Evolutionary conservation across 2,329 filamentous ascomycete genomes (phyloP), one percentile per base, ranked within the genome.

Genomic region (Talaromyces amestolkiae): DNA sequence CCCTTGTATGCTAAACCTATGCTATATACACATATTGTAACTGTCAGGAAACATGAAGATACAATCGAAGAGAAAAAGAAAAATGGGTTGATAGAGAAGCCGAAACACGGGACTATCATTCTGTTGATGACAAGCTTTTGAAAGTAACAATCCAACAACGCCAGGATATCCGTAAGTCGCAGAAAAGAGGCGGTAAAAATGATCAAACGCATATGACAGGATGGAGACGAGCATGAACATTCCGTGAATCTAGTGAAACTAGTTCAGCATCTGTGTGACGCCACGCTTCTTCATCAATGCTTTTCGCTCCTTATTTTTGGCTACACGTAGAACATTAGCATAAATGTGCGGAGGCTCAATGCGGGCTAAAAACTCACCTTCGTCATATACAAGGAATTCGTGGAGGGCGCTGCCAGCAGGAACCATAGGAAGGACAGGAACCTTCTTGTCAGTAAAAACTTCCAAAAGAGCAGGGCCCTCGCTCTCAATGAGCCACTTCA

Each of bases 371-470:
- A 5, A 75, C 87, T 78, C 84, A 90, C 87, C 86, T 82, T 88
- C 85, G 77, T 96, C 92, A 79, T 92, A 97, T 19, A 93, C 86
- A 75, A 98, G 84, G 81, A 98, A 97, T 79, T 98, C 95, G 76
- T 98, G 92, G 73, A 99, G 84, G 66, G 85, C 94, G 68, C 86
- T 89, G 43, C 95, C 95, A 45, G 87, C 89, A 3, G 94, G 94
- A 56, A 99, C 95, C 95, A 98, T 98, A 43, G 95, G 95, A 74
- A 98, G 82, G n/a, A 99, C 94, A 56, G 94, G 94, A 31, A 82
- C 81, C 75, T 82, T 89, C 76, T 87, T 86, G 78, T 98, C 95
- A 3, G 92, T 95, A 61, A 97, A 85, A 63, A 99, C 90, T 81
- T 98, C 94, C 67, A 99, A 84, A 69, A 98, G 85, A 47, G 93